phyloP scores from a whole-genome alignment of 164 flowering plant species.

The Pachysandra terminalis region DNA sequence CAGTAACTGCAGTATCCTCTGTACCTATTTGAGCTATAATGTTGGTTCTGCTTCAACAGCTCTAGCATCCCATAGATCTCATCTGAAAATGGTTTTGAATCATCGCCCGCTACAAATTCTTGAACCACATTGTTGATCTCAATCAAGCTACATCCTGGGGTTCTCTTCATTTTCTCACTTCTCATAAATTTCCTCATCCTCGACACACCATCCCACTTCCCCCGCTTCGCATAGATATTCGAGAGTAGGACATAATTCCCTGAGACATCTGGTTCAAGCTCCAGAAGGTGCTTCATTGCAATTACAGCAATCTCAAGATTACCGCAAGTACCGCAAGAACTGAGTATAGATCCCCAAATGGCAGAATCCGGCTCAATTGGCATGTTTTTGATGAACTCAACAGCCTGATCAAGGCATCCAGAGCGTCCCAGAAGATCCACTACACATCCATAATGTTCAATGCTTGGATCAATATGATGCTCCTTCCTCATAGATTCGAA shows the following conservation, averaged over 20 bases:
- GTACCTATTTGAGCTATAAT: conserved; percentile 1
- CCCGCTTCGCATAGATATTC: conserved; percentile 24
- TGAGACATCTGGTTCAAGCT: conserved; percentile 31
- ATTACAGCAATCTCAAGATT: conserved; percentile 22
- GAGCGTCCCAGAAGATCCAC: conserved; percentile 35
- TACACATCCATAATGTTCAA: conserved; percentile 39
- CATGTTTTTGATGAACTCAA: conserved; percentile 34
- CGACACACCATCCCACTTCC: conserved; percentile 33
- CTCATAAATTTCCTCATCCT: conserved; percentile 28
- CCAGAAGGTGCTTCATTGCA: conserved; percentile 29
- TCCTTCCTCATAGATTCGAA: conserved; percentile 26
- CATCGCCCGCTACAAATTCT: conserved; percentile 45
- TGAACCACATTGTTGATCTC: conserved; percentile 40
- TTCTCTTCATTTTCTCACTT: conserved; percentile 26
- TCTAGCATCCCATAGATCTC: conserved; percentile 32
- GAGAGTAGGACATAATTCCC: conserved; percentile 34
- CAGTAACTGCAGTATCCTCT: not conserved
- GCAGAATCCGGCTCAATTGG: conserved; percentile 51
- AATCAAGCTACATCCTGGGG: conserved; percentile 48
- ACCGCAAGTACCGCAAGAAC: conserved; percentile 25
- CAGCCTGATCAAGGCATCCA: conserved; percentile 23
- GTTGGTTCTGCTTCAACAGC: conserved; percentile 20
- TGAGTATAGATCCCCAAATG: conserved; percentile 41
- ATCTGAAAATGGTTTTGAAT: conserved; percentile 35
- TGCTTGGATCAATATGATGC: conserved; percentile 20